Evolutionary conservation across 768 basidiomycete genomes (phyloP).

Genomic region (Cubamyces sp.): DNA sequence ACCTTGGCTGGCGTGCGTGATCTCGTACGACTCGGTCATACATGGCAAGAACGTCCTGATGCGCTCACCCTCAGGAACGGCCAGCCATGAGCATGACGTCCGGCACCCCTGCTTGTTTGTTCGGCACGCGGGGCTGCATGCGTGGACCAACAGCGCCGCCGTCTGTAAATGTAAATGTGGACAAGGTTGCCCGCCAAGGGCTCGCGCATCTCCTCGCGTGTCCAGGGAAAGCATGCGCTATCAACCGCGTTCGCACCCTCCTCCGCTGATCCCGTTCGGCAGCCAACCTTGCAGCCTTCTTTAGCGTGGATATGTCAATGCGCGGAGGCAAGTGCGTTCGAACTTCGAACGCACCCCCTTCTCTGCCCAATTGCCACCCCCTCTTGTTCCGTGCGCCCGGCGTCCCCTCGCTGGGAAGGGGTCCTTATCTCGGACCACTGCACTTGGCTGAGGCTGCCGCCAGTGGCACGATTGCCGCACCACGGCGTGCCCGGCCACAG

Average conservation of each 20-base stretch:
- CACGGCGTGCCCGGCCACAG: background rate
- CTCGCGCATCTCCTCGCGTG: background rate
- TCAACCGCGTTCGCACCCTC: background rate
- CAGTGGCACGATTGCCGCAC: background rate
- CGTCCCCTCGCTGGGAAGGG: background rate
- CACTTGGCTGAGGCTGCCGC: too few species aligned
- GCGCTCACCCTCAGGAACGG: too few species aligned
- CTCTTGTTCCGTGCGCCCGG: slow-evolving; percentile 1
- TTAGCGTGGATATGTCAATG: background rate
- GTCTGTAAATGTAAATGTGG: background rate
- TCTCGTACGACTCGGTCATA: background rate
- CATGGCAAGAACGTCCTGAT: background rate
- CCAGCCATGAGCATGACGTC: background rate
- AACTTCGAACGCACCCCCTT: slow-evolving; percentile 1
- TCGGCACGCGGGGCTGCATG: slow-evolving; percentile 4
- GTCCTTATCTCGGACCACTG: background rate
- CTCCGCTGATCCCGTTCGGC: slow-evolving; percentile 7
- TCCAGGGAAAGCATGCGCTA: background rate
- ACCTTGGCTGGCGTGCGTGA: background rate
- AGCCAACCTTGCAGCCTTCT: background rate
- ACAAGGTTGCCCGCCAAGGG: background rate
- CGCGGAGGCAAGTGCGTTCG: background rate
- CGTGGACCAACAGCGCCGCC: background rate
- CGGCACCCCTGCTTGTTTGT: slow-evolving; percentile 9
- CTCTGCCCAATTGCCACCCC: background rate